Conservation (phyloP, 345 rosid genomes). For the Euclidium syriacum region DNA sequence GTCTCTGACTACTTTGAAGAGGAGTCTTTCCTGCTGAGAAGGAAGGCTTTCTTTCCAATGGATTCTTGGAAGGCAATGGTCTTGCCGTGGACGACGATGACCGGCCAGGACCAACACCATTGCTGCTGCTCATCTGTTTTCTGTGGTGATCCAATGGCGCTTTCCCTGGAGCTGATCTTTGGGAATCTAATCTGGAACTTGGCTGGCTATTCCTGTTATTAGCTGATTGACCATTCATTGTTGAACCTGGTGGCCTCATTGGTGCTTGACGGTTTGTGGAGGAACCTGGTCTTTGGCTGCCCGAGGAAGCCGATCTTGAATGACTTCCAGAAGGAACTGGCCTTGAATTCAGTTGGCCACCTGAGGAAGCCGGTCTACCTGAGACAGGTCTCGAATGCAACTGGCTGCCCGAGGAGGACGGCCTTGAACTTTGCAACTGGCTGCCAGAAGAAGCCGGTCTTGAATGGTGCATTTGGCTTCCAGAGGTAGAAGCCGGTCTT, state of each 20-base stretch:
- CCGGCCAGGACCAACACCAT: constrained; percentile 52
- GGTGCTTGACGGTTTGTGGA: constrained; percentile 26
- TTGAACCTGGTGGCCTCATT: constrained; percentile 14
- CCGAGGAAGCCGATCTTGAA: constrained; percentile 1
- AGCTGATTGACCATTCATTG: constrained; percentile 34
- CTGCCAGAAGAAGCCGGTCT: background rate
- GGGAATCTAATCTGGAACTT: constrained; percentile 34
- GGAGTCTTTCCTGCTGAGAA: constrained; percentile 33
- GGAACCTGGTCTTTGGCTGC: constrained; percentile 24
- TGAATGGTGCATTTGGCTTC: constrained; percentile 14
- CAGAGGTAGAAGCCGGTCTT: constrained; percentile 1
- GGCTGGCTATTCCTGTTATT: constrained; percentile 33
- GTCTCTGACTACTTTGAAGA: constrained; percentile 34
- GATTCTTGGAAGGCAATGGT: constrained; percentile 35
- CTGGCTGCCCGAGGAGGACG: constrained; percentile 37
- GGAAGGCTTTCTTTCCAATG: constrained; percentile 41
- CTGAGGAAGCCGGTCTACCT: constrained; percentile 27
- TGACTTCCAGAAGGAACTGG: background rate
- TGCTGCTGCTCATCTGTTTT: constrained; percentile 45
- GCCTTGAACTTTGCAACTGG: constrained; percentile 29
- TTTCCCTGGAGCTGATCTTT: constrained; percentile 38
- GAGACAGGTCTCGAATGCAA: constrained; percentile 28
- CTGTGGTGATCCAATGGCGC: constrained; percentile 40
- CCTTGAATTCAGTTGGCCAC: constrained; percentile 32
- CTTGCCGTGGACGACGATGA: constrained; percentile 34